Base-by-base conservation (phyloP, 768 basidiomycete species). In the Kwoniella sp. region DNA sequence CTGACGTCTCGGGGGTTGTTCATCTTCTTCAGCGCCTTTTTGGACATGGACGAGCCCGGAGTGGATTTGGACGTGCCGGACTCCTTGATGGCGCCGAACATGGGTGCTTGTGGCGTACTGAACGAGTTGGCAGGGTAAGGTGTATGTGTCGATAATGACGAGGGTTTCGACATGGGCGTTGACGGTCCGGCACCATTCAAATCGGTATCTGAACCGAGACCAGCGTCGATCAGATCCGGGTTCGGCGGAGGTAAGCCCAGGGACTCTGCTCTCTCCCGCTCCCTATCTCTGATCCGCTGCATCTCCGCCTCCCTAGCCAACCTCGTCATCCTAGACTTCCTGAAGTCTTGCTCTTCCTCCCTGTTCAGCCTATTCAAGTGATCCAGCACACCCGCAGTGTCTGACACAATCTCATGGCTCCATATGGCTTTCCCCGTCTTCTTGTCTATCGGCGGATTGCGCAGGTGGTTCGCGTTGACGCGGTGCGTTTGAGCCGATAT, bases 401-500 rank as follows among this genome's bases (percentile, higher is more conserved):
- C 72, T 11, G 67, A 69, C 1, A 50, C 63, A 30, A 73, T 62
- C 7, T 22, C 13, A 41, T 66, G 61, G 9, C 58, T 55, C 75
- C 75, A 76, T 51, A 72, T 48, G 3, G 73, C 66, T 54, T 58
- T 66, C 4, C 59, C 68, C 4, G 47, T n/a, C 51, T 25, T 34
- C 31, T 55, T 4, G 34, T 50, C 9, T 38, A 50, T 58, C 1
- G 45, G 69, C 22, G 30, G 75, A 65, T 15, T 65, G 22, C 62
- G 68, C 13, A 69, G 61, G 52, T 77, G 67, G 17, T 66, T 65
- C 9, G 72, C 65, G 51, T 61, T 53, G 4, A 69, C 70, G 11
- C 73, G 71, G 48, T 77, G 75, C 13, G 45, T 41, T 53, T 74
- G 73, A 20, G 75, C 75, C 4, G 65, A 57, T 17, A 74, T 41